Percentiles rank a stretch among this genome's conserved stretches.
phyloP scores from a whole-genome alignment of 2,329 filamentous ascomycete species.

The Diaporthe sp. region DNA sequence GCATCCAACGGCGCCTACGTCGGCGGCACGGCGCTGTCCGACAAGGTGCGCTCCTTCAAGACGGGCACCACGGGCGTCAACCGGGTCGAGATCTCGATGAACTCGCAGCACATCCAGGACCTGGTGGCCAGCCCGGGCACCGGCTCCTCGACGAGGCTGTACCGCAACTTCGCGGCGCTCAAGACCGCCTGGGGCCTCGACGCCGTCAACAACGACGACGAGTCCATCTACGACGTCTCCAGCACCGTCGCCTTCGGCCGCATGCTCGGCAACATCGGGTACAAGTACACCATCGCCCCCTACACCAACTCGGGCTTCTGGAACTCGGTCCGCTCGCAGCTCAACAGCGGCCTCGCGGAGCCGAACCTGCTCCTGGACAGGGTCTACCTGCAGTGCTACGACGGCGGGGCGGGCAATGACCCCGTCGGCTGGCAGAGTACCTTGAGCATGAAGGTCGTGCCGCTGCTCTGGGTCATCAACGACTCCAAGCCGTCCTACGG shows the following conservation, averaged over 20 bases:
- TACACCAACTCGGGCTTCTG: conserved; percentile 58
- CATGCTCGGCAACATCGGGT: conserved; percentile 57
- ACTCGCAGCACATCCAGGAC: conserved; percentile 56
- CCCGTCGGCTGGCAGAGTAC: conserved; percentile 54
- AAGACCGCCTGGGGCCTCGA: conserved; percentile 58
- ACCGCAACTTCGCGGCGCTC: conserved; percentile 56
- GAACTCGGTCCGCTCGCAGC: conserved; percentile 48
- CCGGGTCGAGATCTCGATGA: conserved; percentile 59
- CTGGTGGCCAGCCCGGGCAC: conserved; percentile 54
- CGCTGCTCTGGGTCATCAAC: conserved; percentile 60
- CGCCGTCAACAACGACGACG: conserved; percentile 62
- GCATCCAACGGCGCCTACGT: conserved; percentile 59
- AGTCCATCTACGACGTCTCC: conserved; percentile 56
- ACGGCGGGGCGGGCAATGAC: conserved; percentile 58
- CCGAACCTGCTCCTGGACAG: conserved; percentile 51
- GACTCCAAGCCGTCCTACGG: conserved; percentile 60
- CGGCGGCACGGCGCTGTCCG: conserved; percentile 61
- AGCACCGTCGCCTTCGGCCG: conserved; percentile 58
- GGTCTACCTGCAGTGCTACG: conserved; percentile 60
- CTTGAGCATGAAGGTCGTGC: conserved; percentile 57
- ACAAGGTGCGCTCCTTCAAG: conserved; percentile 60
- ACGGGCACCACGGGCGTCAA: conserved; percentile 50
- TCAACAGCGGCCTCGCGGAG: conserved; percentile 48
- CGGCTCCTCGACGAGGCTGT: conserved; percentile 51
- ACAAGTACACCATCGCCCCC: conserved; percentile 58